Base-by-base conservation (phyloP, 2,329 filamentous ascomycete genomes). In the Geoglossum cookeanum region DNA sequence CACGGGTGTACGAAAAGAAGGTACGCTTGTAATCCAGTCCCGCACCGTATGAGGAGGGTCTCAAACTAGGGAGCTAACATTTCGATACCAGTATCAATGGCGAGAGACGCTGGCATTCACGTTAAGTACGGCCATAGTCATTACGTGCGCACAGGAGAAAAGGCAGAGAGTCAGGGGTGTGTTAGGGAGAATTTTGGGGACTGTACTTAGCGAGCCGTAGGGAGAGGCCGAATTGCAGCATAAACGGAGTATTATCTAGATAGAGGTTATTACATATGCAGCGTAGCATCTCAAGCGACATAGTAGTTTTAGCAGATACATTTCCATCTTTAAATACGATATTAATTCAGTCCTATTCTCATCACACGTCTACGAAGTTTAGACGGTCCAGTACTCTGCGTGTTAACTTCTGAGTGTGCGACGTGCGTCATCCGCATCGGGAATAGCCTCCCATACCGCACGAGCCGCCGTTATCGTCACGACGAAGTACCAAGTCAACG, bases 41-140 rank as follows among this genome's bases (percentile, higher is more conserved):
- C 39, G 4, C 11, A 4, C 1, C 1, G 52, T n/a, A 42, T 11
- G 15, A 15, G 1, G 11, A 11, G 32, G 13, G 2, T n/a, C n/a
- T 4, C 32, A 22, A 29, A n/a, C 27, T 22, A 8, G 37, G n/a
- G 7, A 17, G n/a, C 54, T 55, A 30, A 55, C 35, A 68, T 1
- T 63, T 68, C 59, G 49, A 37, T 35, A 35, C 71, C 13, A 80
- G 64, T 75, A 81, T 68, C 77, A 84, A 71, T 84, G 81, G 80
- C 74, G 78, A 55, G 84, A 88, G 71, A 80, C 75, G 42, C 60
- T 79, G 33, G 77, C 76, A 0, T 89, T 89, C 68, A 80, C 84
- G 0, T 66, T 76, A 49, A 85, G 83, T 64, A 77, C 80, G 8
- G 84, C 83, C 3, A 74, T 87, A 8, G 77, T 89, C n/a, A 77